Base-by-base conservation (phyloP, 305 asterid species). In the Andrographis paniculata region DNA sequence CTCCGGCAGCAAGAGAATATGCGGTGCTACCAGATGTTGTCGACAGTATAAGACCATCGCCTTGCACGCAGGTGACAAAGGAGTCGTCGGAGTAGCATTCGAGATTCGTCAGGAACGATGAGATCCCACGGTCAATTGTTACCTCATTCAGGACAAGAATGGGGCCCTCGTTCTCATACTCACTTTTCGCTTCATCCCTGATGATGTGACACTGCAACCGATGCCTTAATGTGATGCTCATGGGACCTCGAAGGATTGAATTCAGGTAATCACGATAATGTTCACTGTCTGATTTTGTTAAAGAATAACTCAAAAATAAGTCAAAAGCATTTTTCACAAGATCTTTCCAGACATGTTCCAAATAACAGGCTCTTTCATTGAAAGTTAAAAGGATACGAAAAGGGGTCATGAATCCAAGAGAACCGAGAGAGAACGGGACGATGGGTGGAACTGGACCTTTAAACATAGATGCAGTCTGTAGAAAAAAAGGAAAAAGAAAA, bases 11-110 rank as follows among this genome's bases (percentile, higher is more conserved):
- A 45, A 91, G 91, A 50, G 99, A 91, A 75, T 91, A 91, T 21
- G 96, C 99, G 8, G 99, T 91, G 80, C 99, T 91, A 39, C 99
- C 99, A 14, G 95, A 91, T n/a, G 99, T 87, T 13, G 99, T 87
- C 2, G 99, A 91, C 62, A 91, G 64, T 61, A 91, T 87, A 53
- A 91, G 69, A 35, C 99, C 99, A 48, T 91, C 99, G 53, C 99
- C 99, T 79, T 91, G 99, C 7, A 91, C 99, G 15, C 79, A 67
- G 50, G 96, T 91, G 54, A 91, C 94, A 39, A 91, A 91, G 20
- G 87, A 78, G 70, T 81, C 71, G 64, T 91, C 96, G 20, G 89
- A 91, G 50, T 83, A 87, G 82, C 99, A 91, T 59, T 91, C 99
- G 21, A 91, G 74, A 69, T 91, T 87, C 30, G 99, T 80, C 51